Conservation (phyloP, 805 yeast species). For the Candida palmyrensis region DNA sequence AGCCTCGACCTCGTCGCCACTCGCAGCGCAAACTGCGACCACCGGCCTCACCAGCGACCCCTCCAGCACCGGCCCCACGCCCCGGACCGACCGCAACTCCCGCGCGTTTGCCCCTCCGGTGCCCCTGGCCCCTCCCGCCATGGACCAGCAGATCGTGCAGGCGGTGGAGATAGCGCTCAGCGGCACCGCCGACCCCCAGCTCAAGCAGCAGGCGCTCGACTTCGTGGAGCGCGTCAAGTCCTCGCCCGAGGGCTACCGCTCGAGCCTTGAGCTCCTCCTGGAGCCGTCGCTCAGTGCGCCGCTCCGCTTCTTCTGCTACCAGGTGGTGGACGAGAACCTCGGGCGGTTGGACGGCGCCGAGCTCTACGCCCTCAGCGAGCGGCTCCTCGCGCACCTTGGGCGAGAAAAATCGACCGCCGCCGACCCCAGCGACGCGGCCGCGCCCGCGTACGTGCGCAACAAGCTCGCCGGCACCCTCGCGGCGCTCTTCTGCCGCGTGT, state of each 20-base stretch:
- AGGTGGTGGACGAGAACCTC: slow-evolving; percentile 59
- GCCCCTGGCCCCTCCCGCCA: slow-evolving; percentile 3
- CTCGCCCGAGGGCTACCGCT: slow-evolving; percentile 51
- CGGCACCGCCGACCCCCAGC: slow-evolving; percentile 54
- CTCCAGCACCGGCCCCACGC: neutral
- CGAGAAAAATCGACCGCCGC: neutral
- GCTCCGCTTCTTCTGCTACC: slow-evolving; percentile 62
- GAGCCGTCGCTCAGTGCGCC: slow-evolving; percentile 40
- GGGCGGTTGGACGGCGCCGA: slow-evolving; percentile 37
- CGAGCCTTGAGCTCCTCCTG: slow-evolving; percentile 45
- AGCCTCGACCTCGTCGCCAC: neutral
- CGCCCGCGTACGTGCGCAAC: slow-evolving; percentile 30
- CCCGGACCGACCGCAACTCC: neutral
- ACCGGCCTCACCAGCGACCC: neutral
- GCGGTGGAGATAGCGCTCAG: slow-evolving; percentile 82
- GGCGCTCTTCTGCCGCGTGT: slow-evolving; percentile 30
- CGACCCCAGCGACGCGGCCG: slow-evolving; percentile 7
- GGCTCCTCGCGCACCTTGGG: slow-evolving; percentile 29
- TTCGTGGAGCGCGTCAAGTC: slow-evolving; percentile 50
- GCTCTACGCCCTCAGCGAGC: slow-evolving; percentile 39
- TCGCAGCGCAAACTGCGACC: neutral
- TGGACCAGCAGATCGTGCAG: slow-evolving; percentile 69
- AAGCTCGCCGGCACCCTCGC: slow-evolving; percentile 31
- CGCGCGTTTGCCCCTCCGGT: neutral
- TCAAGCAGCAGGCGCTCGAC: slow-evolving; percentile 53